Evolutionary conservation across 352 stramenopile species (phyloP).

Genomic region (Phytopythium montanum): DNA sequence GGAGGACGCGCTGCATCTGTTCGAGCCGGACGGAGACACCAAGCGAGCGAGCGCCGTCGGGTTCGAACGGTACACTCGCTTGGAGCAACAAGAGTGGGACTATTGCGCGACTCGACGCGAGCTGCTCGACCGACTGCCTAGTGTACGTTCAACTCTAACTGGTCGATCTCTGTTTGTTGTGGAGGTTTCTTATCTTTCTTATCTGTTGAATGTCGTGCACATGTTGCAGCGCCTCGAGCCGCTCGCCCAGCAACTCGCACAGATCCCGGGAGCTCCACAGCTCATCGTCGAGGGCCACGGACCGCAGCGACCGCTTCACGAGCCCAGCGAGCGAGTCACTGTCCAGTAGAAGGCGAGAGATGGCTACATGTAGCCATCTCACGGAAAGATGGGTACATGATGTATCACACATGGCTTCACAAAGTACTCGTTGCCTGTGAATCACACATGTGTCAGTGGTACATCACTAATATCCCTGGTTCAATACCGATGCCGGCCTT

Average conservation of each 20-base stretch:
- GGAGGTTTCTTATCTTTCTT: no score
- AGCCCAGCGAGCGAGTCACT: background rate
- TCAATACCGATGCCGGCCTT: no score
- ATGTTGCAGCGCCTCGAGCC: constrained; percentile 28
- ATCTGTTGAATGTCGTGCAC: background rate
- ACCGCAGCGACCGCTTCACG: constrained; percentile 25
- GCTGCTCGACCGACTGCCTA: constrained; percentile 43
- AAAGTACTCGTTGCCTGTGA: no score
- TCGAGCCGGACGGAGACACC: constrained; percentile 11
- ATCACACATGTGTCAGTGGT: no score
- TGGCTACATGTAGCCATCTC: no score
- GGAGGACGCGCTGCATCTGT: constrained; percentile 30
- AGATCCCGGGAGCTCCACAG: constrained; percentile 29
- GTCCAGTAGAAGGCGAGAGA: background rate
- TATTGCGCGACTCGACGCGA: constrained; percentile 55
- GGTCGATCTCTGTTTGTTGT: background rate
- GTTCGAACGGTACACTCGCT: constrained; percentile 57
- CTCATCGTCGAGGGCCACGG: constrained; percentile 56
- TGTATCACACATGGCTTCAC: no score
- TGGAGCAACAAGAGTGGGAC: constrained; percentile 52
- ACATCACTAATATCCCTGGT: no score
- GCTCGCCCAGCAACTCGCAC: constrained; percentile 27
- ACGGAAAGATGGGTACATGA: no score
- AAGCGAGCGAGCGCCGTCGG: background rate
- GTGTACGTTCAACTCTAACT: constrained; percentile 26